Conservation (phyloP, 768 basidiomycete genomes). For the Pleurotus citrinopileatus region DNA sequence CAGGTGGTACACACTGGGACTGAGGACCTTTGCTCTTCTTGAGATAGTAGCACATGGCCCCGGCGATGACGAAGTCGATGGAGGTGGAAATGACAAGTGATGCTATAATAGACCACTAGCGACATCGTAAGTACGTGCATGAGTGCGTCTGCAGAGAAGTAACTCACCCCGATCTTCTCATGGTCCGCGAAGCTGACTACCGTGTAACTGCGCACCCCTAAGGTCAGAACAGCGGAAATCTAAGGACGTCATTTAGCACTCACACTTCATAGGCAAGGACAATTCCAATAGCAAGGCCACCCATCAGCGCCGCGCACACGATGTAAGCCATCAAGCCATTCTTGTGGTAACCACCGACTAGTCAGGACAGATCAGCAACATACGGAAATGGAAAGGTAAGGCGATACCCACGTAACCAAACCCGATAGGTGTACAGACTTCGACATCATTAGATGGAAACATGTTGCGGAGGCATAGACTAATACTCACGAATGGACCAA, state of each 20-base stretch:
- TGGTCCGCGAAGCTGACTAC: constrained; percentile 28
- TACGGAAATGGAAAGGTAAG: background rate
- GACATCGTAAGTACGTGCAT: background rate
- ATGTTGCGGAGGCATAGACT: background rate
- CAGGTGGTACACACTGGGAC: constrained; percentile 16
- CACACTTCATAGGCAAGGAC: constrained; percentile 37
- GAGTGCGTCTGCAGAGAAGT: background rate
- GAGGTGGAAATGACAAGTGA: constrained; percentile 39
- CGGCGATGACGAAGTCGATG: constrained; percentile 41
- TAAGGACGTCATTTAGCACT: constrained; percentile 5
- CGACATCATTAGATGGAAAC: background rate
- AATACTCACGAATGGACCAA: constrained; percentile 39
- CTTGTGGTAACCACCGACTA: constrained; percentile 34
- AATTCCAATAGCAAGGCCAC: constrained; percentile 22
- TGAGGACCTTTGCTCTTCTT: constrained; percentile 27
- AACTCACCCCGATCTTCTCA: constrained; percentile 28
- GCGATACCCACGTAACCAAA: constrained; percentile 42
- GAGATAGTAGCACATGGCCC: constrained; percentile 31
- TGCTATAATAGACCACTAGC: constrained; percentile 39
- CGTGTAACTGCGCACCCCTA: constrained; percentile 23
- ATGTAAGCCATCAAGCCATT: constrained; percentile 29
- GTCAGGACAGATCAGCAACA: background rate
- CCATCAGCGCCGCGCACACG: constrained; percentile 14
- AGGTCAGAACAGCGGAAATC: background rate
- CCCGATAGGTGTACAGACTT: constrained; percentile 42